Evolutionary conservation across 2,329 filamentous ascomycete genomes (phyloP).

Genomic region (Tricladium varicosporioides): DNA sequence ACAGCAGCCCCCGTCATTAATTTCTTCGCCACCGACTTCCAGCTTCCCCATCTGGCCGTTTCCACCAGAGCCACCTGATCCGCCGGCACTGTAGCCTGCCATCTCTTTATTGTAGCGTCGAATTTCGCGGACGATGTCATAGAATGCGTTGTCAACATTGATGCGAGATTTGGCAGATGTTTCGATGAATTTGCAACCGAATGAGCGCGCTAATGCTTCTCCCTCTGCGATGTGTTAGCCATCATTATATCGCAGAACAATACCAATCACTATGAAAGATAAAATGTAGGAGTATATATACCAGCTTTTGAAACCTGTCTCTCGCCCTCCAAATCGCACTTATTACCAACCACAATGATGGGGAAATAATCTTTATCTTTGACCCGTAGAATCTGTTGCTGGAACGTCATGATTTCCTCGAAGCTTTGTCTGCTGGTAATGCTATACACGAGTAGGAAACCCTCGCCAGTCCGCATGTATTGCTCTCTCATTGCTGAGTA

Average conservation of each 20-base stretch:
- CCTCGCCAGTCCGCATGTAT: slow-evolving; percentile 99
- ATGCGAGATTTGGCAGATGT: slow-evolving; percentile 97
- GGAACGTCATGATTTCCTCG: slow-evolving; percentile 97
- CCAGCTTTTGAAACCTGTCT: slow-evolving; percentile 89
- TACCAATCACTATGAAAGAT: background rate
- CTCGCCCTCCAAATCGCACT: slow-evolving; percentile 95
- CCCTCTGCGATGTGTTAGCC: slow-evolving; percentile 64
- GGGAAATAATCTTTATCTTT: slow-evolving; percentile 99
- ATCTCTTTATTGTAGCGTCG: slow-evolving; percentile 98
- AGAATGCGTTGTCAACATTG: slow-evolving; percentile 98
- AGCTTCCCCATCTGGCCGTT: slow-evolving; percentile 63
- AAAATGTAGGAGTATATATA: slow-evolving; percentile 46
- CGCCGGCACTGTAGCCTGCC: slow-evolving; percentile 77
- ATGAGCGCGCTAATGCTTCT: slow-evolving; percentile 77
- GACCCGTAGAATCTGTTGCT: slow-evolving; percentile 96
- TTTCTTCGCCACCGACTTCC: slow-evolving; percentile 69
- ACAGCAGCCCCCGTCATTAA: slow-evolving; percentile 69
- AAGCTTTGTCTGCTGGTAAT: slow-evolving; percentile 97
- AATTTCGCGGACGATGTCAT: slow-evolving; percentile 97
- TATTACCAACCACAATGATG: slow-evolving; percentile 98
- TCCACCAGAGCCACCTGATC: slow-evolving; percentile 58
- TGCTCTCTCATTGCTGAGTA: slow-evolving; percentile 99
- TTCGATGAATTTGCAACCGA: slow-evolving; percentile 98
- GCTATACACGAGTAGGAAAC: slow-evolving; percentile 95
- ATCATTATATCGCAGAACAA: background rate